phyloP scores from a whole-genome alignment of 2,329 filamentous ascomycete species.

The Alternaria postmessia region DNA sequence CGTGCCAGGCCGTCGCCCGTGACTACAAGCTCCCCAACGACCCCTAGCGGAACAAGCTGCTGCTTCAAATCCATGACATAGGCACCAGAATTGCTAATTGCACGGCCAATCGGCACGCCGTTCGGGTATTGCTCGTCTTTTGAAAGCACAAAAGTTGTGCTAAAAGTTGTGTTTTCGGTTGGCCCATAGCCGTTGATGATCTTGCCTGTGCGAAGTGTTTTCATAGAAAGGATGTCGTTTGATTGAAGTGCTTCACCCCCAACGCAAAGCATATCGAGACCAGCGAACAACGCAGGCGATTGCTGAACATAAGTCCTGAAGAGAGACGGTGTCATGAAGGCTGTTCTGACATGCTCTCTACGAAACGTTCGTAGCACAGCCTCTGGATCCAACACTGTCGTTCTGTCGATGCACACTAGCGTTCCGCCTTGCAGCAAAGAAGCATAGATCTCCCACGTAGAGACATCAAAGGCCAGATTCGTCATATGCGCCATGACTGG shows the following conservation, averaged over 20 bases:
- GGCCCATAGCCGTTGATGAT: conserved; percentile 29
- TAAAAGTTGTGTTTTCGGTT: conserved; percentile 20
- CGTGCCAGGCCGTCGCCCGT: conserved; percentile 21
- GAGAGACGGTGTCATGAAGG: conserved; percentile 19
- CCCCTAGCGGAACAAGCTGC: conserved; percentile 23
- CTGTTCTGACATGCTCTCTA: not conserved
- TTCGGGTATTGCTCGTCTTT: conserved; percentile 7
- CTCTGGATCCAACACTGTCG: not conserved
- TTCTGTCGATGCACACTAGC: not conserved
- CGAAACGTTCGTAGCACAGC: not conserved
- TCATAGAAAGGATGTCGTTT: no score
- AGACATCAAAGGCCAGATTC: not conserved
- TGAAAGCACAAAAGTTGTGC: conserved; percentile 55
- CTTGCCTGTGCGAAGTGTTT: conserved; percentile 6
- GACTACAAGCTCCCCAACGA: conserved; percentile 31
- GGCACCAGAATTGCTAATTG: not conserved
- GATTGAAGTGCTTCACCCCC: not conserved
- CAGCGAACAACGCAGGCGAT: not conserved
- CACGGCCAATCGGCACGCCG: conserved; percentile 25
- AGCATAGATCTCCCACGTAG: not conserved
- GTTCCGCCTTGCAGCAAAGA: not conserved
- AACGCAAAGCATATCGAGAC: not conserved
- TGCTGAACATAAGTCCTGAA: not conserved
- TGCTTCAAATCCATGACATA: not conserved
- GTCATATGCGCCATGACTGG: not conserved